Evolutionary conservation across 2,329 filamentous ascomycete genomes (phyloP), one percentile per base, ranked within the genome.

Genomic region (Xylaria sp.): DNA sequence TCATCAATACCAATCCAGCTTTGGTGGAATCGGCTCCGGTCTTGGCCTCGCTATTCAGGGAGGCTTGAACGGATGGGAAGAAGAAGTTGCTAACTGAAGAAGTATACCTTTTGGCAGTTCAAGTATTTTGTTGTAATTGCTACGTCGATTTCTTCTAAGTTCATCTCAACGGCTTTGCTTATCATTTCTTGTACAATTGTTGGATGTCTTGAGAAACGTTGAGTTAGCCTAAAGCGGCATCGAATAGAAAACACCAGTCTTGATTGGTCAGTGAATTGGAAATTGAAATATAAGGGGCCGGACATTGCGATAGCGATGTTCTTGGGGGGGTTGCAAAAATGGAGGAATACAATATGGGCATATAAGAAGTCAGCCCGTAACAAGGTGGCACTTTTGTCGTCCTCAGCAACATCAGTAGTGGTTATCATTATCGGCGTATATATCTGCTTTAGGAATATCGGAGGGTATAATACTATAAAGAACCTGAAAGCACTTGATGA

Each of bases 1-100:
- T 11, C 89, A 91, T 75, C 88, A 90, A 71, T 91, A 91, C 79
- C 88, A 90, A 79, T 83, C 85, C 36, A 89, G 87, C 79, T 90
- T 85, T 67, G 85, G 87, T 67, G 87, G 87, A 31, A 87, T 88
- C 81, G 86, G 86, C 26, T 81, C 82, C 23, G 87, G 87, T 2
- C 89, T 88, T 67, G 88, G 88, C 33, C 82, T 90, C 13, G 88
- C 87, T 44, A 89, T 90, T 63, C 88, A 90, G 76, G 86, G 88
- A 69, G 87, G 87, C 6, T 79, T 91, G 73, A 90, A 90, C 72
- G 89, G 89, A 63, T 91, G 89, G 89, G 89, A 91, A 79, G 89
- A 91, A 77, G 88, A 89, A 78, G 86, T 89, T 71, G 84, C 85
- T 67, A 89, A 89, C 80, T 89, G 80, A 81, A 68, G 61, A 58